Evolutionary conservation across 495 filamentous ascomycete genomes (phyloP).

Genomic region (Monascus purpureus): DNA sequence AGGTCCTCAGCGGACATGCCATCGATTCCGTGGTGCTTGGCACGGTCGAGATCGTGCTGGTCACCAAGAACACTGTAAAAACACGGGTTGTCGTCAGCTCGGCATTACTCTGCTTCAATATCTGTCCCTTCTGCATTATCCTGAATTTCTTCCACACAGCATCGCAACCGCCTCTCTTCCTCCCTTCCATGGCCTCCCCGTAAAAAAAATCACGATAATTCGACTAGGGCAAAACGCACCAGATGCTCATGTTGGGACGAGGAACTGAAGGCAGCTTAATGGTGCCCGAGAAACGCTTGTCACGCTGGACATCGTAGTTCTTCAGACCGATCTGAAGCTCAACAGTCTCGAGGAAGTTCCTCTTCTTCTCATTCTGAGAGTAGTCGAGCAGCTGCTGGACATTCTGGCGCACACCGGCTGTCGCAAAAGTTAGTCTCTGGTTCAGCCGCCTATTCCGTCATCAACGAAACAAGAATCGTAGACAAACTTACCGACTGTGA

Average conservation of each 20-base stretch:
- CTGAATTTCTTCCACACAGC: not conserved
- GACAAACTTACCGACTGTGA: constrained; percentile 64
- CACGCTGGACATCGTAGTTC: constrained; percentile 99
- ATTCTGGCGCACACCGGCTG: constrained; percentile 93
- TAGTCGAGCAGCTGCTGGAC: constrained; percentile 83
- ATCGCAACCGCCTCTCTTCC: no score
- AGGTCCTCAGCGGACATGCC: constrained; percentile 96
- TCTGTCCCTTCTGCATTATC: not conserved
- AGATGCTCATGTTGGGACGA: constrained; percentile 88
- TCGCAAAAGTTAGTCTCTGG: constrained; percentile 6
- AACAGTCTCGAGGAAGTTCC: constrained; percentile 93
- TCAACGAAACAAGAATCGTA: no score
- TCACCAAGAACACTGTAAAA: constrained; percentile 75
- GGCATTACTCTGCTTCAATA: not conserved
- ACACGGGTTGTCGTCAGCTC: constrained; percentile 5
- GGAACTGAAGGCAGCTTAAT: constrained; percentile 84
- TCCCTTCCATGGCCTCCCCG: not conserved
- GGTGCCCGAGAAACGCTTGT: constrained; percentile 99
- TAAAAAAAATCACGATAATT: not conserved
- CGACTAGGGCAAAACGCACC: constrained; percentile 34
- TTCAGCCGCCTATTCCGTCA: no score
- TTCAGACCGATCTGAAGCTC: constrained; percentile 97
- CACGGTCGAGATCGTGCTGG: constrained; percentile 99
- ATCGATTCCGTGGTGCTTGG: constrained; percentile 93
- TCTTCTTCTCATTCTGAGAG: constrained; percentile 95